Evolutionary conservation across 352 stramenopile genomes (phyloP).

Genomic region (Saprolegnia diclina): DNA sequence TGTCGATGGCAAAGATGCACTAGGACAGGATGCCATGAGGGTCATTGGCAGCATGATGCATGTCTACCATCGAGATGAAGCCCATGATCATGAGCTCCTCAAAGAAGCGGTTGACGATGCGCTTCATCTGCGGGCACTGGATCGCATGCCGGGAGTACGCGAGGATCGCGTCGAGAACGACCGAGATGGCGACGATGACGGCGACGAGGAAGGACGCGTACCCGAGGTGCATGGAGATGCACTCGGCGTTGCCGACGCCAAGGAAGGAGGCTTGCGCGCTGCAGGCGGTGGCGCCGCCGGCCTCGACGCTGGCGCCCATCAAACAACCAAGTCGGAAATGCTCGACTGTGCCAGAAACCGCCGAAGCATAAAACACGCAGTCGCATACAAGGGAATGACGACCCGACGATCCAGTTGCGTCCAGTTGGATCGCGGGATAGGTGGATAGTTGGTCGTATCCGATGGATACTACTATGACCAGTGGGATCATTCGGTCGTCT

Average conservation of each 20-base stretch:
- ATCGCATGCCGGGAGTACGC: conserved; percentile 46
- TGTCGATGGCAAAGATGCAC: conserved; percentile 81
- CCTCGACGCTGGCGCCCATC: no score
- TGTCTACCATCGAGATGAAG: conserved; percentile 72
- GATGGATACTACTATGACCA: no score
- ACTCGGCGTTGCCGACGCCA: conserved; percentile 74
- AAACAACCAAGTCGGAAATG: no score
- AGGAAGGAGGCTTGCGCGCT: conserved; percentile 59
- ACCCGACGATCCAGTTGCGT: no score
- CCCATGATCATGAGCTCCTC: conserved; percentile 86
- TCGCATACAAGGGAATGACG: no score
- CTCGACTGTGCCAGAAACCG: no score
- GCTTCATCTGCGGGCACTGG: conserved; percentile 67
- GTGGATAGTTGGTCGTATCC: no score
- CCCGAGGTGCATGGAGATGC: conserved; percentile 61
- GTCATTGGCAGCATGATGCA: neutral
- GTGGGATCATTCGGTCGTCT: no score
- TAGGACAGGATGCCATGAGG: no score
- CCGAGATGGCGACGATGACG: conserved; percentile 70
- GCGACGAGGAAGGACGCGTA: conserved; percentile 69
- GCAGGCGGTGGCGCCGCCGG: conserved; percentile 28
- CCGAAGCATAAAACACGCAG: no score
- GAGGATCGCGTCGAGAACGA: conserved; percentile 55
- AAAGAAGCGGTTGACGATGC: conserved; percentile 82
- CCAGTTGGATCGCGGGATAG: no score